Evolutionary conservation across 805 yeast genomes (phyloP), one percentile per base, ranked within the genome.

Genomic region (Lachancea cidri): DNA sequence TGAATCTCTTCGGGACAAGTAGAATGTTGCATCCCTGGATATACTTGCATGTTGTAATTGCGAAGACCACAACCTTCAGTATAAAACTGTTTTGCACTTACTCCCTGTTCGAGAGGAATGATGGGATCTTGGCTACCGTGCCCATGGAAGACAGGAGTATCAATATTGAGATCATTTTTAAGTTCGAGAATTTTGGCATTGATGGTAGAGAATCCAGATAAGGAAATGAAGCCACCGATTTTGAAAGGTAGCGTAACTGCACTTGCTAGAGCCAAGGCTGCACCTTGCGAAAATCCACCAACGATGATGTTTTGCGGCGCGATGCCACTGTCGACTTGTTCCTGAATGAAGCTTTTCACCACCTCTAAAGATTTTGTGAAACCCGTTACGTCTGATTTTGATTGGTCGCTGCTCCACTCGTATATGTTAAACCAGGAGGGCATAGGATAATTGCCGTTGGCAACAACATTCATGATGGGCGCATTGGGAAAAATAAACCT

Each of bases 251-350:
- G 59, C 8, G 73, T 61, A 0, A 81, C 68, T 17, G 77, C 69
- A 13, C 82, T 57, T 2, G 85, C 86, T 44, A 85, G 66, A 1
- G 93, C 66, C 8, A 91, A 46, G 1, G 95, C 88, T 36, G 87
- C 94, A 41, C 98, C 98, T 65, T 93, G 98, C 4, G 94, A 83
- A 59, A 93, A 93, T 0, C 98, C 98, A 27, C 98, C 98, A 43
- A 93, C 68, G n/a, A 93, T 68, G 35, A 93, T 83, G 39, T 83
- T 76, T 14, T 77, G 77, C 0, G 83, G 68, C 3, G 76, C 71
- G 27, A 84, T 73, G 7, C 82, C 77, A 5, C 53, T 51, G 6
- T 73, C 74, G 13, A 74, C 66, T 49, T 81, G 79, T 41, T 77
- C 78, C 16, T 72, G 59, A 33, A 83, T 69, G 48, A 72, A 65